Conservation (phyloP, 345 rosid genomes). For the Schrenkiella parvula region DNA sequence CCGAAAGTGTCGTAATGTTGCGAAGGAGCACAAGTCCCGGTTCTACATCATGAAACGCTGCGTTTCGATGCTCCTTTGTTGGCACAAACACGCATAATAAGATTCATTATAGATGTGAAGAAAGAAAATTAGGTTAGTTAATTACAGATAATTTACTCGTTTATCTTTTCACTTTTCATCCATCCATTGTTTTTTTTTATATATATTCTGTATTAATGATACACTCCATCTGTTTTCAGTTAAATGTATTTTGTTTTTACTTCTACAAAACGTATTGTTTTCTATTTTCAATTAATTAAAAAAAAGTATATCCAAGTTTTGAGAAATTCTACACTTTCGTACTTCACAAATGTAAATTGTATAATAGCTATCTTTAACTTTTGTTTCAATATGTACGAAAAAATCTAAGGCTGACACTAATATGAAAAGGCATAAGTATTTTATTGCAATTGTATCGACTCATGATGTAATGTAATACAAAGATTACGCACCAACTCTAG, state of each 20-base stretch:
- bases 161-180: not conserved
- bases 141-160: not conserved
- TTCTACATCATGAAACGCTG: slow-evolving; percentile 90
- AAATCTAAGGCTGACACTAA: not conserved
- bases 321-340: not conserved
- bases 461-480: not conserved
- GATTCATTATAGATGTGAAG: not conserved
- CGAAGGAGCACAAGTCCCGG: slow-evolving; percentile 87
- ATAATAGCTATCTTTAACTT: not conserved
- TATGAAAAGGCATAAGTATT: not conserved
- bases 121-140: not conserved
- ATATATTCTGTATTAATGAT: not conserved
- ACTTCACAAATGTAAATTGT: not conserved
- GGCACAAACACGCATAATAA: slow-evolving; percentile 73
- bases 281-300: not conserved
- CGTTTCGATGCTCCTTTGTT: slow-evolving; percentile 92
- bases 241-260: not conserved
- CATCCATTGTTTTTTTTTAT: not conserved
- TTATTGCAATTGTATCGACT: not conserved
- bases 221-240: not conserved
- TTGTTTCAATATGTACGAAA: not conserved
- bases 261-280: not conserved
- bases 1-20: slow-evolving; percentile 65
- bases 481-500: not conserved
- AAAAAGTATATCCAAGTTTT: not conserved